Evolutionary conservation across 2,329 filamentous ascomycete genomes (phyloP), one percentile per base, ranked within the genome.

Genomic region (Aspergillus sp.): DNA sequence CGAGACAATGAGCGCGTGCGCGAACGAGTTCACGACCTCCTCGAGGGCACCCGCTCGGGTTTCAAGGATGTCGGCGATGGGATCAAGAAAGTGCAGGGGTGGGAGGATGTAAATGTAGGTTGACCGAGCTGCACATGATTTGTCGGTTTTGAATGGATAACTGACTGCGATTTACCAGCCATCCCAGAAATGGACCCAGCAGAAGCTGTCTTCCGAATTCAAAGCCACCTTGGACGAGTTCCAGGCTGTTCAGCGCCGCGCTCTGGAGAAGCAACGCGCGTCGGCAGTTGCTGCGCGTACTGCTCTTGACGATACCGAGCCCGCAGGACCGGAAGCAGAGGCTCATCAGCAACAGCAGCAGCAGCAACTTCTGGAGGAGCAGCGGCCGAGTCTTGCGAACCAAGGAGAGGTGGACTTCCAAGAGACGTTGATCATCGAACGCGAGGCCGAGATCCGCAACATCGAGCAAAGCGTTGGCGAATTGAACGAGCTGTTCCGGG

Each of bases 321-420:
- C 47, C 4, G 37, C 50, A 19, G 19, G 10, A 32, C 14, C 16
- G 17, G 39, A 41, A 17, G 54, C 40, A 13, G 55, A 47, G 15
- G 62, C 49, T 33, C 59, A 64, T 26, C 63, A 60, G 34, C 69
- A 71, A 29, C 72, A 76, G 41, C 71, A 76, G 28, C 70, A 77
- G 42, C 78, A 82, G 52, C 72, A 82, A 45, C 75, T 86, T 50
- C 78, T 88, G 47, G 72, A 86, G 43, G 67, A 89, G 49, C 79
- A 91, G 47, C 75, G 88, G 46, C 69, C 82, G 8, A 83, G 85
- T 35, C 71, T 96, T 6, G 91, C 88, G 1, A 75, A 85, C 16
- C 91, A 98, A 58, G 81, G 86, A 48, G 93, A 98, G 54, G 91
- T 98, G 26, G 89, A 98, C 56, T 98, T 95, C 66, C 91, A 98